Percentiles rank a stretch among this genome's conserved stretches.
phyloP scores from a whole-genome alignment of 2,329 filamentous ascomycete genomes.

The Sclerotinia subarctica region DNA sequence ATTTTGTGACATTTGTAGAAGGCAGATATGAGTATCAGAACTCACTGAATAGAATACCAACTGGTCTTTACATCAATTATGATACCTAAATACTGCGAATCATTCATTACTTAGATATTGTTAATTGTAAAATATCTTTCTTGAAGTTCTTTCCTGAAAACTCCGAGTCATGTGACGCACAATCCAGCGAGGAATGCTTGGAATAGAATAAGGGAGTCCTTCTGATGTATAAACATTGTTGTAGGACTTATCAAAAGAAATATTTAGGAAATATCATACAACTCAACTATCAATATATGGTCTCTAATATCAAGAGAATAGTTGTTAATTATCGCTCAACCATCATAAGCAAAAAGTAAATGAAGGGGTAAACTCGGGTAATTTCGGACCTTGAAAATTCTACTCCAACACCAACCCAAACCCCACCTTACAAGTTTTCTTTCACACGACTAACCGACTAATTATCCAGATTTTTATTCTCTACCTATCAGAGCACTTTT shows the following conservation, averaged over 20 bases:
- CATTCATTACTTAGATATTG: neutral
- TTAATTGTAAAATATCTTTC: neutral
- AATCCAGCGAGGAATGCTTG: neutral
- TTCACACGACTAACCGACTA: neutral
- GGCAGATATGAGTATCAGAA: neutral
- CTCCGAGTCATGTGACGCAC: neutral
- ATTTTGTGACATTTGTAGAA: neutral
- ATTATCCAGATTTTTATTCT: neutral
- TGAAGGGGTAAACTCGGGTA: slow-evolving; percentile 5
- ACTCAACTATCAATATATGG: neutral
- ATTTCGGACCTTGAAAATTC: neutral
- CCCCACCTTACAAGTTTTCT: neutral
- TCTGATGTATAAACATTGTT: neutral
- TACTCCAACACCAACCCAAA: too few species aligned
- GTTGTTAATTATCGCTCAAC: neutral
- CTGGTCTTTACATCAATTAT: too few species aligned
- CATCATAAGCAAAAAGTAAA: neutral
- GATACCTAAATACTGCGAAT: too few species aligned
- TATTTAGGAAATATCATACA: neutral
- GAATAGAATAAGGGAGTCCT: neutral
- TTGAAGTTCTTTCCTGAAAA: neutral
- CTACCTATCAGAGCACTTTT: neutral
- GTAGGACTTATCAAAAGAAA: neutral
- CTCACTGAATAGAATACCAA: too few species aligned
- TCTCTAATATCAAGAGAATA: neutral